These are phyloP conservation scores for Ophiosphaerella herpotricha DNA, from an alignment of 2,329 filamentous ascomycete species.

Conservation along the genomic window DNA sequence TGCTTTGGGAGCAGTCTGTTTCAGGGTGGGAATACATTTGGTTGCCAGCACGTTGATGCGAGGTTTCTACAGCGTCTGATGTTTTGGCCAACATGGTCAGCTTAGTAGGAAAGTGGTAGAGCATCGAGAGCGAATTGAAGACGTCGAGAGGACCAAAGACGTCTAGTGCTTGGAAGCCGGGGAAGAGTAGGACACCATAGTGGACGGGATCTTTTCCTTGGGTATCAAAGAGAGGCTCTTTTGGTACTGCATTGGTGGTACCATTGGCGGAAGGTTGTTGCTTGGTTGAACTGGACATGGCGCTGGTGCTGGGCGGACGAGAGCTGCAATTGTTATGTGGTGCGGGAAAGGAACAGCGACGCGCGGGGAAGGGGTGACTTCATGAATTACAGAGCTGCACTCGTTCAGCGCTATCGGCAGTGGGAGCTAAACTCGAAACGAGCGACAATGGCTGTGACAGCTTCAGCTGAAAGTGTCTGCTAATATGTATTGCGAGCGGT, in stretches of 20 bases:
- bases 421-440: conserved; percentile 1
- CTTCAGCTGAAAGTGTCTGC: not conserved
- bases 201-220: conserved; percentile 17
- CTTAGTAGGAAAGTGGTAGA: conserved; percentile 31
- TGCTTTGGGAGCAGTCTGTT: conserved; percentile 22
- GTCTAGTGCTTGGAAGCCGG: conserved; percentile 36
- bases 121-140: conserved; percentile 41
- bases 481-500: not conserved
- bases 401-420: not conserved
- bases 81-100: conserved; percentile 29
- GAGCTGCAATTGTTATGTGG: not conserved
- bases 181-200: conserved; percentile 29
- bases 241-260: conserved; percentile 1
- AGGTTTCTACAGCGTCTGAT: conserved; percentile 28
- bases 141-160: conserved; percentile 53
- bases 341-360: not conserved
- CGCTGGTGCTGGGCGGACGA: not conserved
- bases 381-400: conserved; percentile 3
- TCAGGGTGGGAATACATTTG: conserved; percentile 21
- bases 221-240: conserved; percentile 13
- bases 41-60: conserved; percentile 19
- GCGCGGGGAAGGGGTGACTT: not conserved
- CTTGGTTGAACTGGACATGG: not conserved
- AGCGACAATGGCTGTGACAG: conserved; percentile 3
- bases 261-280: conserved; percentile 2